phyloP scores from a whole-genome alignment of 2,329 filamentous ascomycete genomes.

The Pyricularia sp. region DNA sequence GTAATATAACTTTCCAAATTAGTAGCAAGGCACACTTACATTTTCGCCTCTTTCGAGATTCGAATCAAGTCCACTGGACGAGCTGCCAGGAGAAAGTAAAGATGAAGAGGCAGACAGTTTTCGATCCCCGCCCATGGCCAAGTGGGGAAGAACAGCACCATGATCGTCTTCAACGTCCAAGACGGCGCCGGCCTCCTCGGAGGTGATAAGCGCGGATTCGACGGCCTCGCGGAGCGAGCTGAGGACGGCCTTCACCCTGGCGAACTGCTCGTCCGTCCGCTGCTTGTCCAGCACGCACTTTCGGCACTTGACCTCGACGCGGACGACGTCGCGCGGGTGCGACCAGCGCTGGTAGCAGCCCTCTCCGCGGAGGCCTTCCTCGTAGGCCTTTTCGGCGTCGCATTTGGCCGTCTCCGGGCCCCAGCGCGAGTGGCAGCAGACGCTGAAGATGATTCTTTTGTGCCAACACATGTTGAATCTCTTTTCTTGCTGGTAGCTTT shows the following conservation, averaged over 20 bases:
- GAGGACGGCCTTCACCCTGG: neutral
- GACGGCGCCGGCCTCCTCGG: neutral
- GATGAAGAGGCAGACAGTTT: neutral
- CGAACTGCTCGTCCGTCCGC: conserved; percentile 2
- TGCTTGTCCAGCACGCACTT: neutral
- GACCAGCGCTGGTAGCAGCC: conserved; percentile 2
- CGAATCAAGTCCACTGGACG: neutral
- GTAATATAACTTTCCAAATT: neutral
- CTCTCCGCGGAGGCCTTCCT: neutral
- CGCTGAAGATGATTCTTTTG: neutral
- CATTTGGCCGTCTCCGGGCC: neutral
- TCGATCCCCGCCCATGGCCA: neutral
- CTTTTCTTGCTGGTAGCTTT: neutral
- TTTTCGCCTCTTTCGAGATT: neutral
- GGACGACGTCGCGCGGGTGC: conserved; percentile 1
- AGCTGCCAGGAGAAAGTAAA: too few relatives aligned
- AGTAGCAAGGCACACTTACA: neutral
- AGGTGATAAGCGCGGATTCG: neutral
- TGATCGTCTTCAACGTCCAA: neutral
- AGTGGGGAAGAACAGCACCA: neutral
- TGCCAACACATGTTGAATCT: conserved; percentile 1
- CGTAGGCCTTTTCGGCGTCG: neutral
- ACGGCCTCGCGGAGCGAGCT: neutral
- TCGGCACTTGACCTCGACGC: neutral
- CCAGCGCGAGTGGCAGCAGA: conserved; percentile 2